Evolutionary conservation across 2,329 filamentous ascomycete species (phyloP), one percentile per base, ranked within the genome.

Genomic region (Tolypocladium tundrense): DNA sequence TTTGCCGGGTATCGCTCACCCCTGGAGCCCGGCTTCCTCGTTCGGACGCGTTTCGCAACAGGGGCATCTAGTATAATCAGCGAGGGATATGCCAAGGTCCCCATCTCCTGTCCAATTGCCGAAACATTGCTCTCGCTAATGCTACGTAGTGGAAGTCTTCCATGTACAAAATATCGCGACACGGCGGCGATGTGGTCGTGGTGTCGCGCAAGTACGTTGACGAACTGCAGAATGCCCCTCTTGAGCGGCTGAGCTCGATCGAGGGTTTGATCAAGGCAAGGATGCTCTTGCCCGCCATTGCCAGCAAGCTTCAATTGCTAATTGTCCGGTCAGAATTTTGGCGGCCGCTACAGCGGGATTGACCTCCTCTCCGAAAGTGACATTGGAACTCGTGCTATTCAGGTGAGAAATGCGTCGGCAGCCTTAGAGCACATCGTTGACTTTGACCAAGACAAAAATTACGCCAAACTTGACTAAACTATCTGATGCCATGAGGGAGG

Each of bases 281-380:
- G 16, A 9, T 31, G 13, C 50, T 7, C 19, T 35, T 37, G 24
- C 4, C 21, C n/a, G 31, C 14, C 33, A 7, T 10, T 2, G 2
- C 3, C n/a, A 42, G 14, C 14, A 11, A 35, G 14, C 13, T 16
- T 16, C 24, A 19, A 8, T 39, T 2, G n/a, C 35, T 48, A 13
- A 45, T 10, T n/a, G 11, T 33, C 3, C 9, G n/a, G 13, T 35
- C 31, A 61, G 60, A 61, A 61, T n/a, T 61, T 61, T 10, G 60
- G 60, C 37, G 58, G 58, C 16, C 19, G 24, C 14, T 61, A 61
- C 42, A 61, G 60, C 27, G 60, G 60, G 6, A 58, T 61, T 21
- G 33, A 16, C 14, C 35, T 56, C 21, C 56, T 61, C 8, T 53
- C 2, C 2, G 50, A 61, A 45, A 58, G 58, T 33, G 60, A 59